These are phyloP conservation scores for Arthrobotrys sinensis DNA, from an alignment of 2,329 filamentous ascomycete genomes.

Conservation along the genomic window DNA sequence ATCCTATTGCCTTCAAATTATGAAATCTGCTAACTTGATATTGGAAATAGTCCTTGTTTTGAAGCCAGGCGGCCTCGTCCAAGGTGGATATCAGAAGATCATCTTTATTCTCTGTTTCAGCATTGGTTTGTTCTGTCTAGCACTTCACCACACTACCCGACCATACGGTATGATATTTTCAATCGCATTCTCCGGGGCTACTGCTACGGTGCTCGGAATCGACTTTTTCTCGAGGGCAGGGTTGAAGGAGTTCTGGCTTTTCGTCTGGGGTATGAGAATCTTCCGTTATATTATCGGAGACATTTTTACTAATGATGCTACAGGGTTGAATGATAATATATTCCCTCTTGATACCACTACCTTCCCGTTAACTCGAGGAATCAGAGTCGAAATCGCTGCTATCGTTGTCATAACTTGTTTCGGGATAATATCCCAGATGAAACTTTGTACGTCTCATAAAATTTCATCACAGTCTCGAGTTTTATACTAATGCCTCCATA, in stretches of 20 bases:
- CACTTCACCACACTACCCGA: constrained; percentile 83
- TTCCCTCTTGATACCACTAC: constrained; percentile 84
- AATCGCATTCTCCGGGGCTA: constrained; percentile 86
- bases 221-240: constrained; percentile 93
- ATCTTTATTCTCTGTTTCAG: constrained; percentile 84
- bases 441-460: constrained; percentile 85
- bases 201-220: constrained; percentile 83
- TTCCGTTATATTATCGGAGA: constrained; percentile 1
- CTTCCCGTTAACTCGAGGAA: constrained; percentile 88
- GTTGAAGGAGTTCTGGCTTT: constrained; percentile 95
- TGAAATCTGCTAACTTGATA: constrained; percentile 28
- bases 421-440: constrained; percentile 86
- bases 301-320: constrained; percentile 33
- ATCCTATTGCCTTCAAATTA: background rate
- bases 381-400: constrained; percentile 85
- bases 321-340: constrained; percentile 80
- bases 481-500: constrained; percentile 66
- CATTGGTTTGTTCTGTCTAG: constrained; percentile 78
- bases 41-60: constrained; percentile 76
- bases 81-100: constrained; percentile 75
- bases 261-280: constrained; percentile 79
- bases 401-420: constrained; percentile 81
- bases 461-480: constrained; percentile 57
- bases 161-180: constrained; percentile 82
- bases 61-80: constrained; percentile 81